Conservation (phyloP, 192 early-diverging fungal species). For the Backusella australiensis region DNA sequence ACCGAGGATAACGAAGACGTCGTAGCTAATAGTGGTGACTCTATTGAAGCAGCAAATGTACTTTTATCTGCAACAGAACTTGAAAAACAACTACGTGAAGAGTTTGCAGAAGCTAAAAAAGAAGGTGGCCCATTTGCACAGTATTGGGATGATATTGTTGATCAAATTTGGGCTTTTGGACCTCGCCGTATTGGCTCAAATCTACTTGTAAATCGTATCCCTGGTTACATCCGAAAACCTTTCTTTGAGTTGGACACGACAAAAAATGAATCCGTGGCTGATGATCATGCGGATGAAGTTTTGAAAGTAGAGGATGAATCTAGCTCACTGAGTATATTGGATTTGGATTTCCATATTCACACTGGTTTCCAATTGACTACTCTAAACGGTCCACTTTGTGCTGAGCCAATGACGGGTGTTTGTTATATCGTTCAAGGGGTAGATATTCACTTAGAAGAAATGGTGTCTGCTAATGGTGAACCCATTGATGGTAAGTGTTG, state of each 20-base stretch:
- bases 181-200: constrained; percentile 81
- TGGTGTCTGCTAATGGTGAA: constrained; percentile 25
- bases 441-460: constrained; percentile 34
- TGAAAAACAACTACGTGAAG: constrained; percentile 31
- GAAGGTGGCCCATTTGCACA: constrained; percentile 36
- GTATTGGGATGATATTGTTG: constrained; percentile 49
- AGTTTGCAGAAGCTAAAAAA: constrained; percentile 49
- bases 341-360: constrained; percentile 78
- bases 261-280: neutral
- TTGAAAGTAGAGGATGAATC: constrained; percentile 22
- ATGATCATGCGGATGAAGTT: constrained; percentile 22
- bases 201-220: constrained; percentile 66
- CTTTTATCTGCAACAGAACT: constrained; percentile 36
- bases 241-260: constrained; percentile 25
- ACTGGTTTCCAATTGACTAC: constrained; percentile 95
- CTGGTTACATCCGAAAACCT: constrained; percentile 47
- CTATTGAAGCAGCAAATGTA: neutral
- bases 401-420: constrained; percentile 90
- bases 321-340: constrained; percentile 42
- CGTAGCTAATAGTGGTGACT: neutral
- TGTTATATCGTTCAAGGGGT: constrained; percentile 74
- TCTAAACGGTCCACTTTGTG: constrained; percentile 86
- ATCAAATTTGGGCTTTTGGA: constrained; percentile 80
- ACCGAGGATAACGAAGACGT: constrained; percentile 22
- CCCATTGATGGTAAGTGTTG: constrained; percentile 34